phyloP scores from a whole-genome alignment of 176 grass and related monocot species.

The Oryza brachyantha region DNA sequence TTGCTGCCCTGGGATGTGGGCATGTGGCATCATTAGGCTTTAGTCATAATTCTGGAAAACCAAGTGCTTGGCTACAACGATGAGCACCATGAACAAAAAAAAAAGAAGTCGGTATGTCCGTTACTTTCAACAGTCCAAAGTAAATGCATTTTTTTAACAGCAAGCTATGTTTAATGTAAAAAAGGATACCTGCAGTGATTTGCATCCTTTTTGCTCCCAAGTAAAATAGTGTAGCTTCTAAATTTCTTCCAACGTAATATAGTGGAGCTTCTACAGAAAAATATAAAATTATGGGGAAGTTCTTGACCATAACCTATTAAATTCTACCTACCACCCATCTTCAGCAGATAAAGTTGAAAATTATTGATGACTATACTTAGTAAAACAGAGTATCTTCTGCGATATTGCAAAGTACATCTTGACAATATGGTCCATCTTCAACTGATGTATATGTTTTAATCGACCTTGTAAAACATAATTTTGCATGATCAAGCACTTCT shows the following conservation, averaged over 20 bases:
- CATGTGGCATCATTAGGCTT: not conserved
- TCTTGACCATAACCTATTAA: too few relatives aligned
- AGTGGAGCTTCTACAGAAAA: not conserved
- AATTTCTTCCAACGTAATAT: not conserved
- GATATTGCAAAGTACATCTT: not conserved
- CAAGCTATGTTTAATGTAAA: not conserved
- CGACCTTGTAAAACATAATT: not conserved
- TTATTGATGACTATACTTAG: not conserved
- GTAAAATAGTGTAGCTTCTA: not conserved
- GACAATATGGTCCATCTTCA: not conserved
- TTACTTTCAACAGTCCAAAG: not conserved
- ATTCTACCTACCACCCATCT: not conserved
- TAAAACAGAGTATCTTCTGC: not conserved
- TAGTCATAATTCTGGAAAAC: conserved; percentile 7
- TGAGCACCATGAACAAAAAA: not conserved
- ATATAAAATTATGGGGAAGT: not conserved
- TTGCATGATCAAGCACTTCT: not conserved
- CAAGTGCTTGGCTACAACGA: not conserved
- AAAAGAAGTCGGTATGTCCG: not conserved
- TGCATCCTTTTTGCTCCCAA: too few relatives aligned
- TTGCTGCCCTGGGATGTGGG: not conserved
- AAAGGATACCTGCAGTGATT: too few relatives aligned
- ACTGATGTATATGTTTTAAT: not conserved
- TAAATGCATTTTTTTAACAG: not conserved
- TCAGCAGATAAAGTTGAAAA: not conserved